Evolutionary conservation across 1,284 basidiomycete genomes (phyloP).

Genomic region (Athelia psychrophila): DNA sequence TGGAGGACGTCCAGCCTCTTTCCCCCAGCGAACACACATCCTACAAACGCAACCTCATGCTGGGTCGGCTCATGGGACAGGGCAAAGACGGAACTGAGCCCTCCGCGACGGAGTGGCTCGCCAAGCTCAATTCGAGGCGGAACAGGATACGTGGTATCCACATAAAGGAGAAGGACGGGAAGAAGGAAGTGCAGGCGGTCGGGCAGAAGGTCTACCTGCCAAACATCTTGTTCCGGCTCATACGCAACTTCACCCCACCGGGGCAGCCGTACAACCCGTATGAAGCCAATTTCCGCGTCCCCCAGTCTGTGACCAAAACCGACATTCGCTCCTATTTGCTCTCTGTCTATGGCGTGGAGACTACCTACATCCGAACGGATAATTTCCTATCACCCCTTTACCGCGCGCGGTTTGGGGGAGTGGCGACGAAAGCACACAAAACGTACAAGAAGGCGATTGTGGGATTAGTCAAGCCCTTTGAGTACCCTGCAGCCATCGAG

Average conservation of each 20-base stretch:
- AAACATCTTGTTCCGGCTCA: slow-evolving; percentile 80
- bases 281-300: slow-evolving; percentile 91
- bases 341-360: slow-evolving; percentile 82
- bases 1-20: neutral
- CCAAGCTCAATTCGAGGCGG: slow-evolving; percentile 50
- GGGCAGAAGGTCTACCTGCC: slow-evolving; percentile 88
- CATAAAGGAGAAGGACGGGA: slow-evolving; percentile 35
- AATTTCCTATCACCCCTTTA: slow-evolving; percentile 70
- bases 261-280: slow-evolving; percentile 90
- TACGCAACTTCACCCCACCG: slow-evolving; percentile 78
- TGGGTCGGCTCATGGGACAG: slow-evolving; percentile 38
- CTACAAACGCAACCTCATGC: slow-evolving; percentile 54
- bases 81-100: slow-evolving; percentile 36
- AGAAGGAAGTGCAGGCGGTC: slow-evolving; percentile 50
- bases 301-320: slow-evolving; percentile 85
- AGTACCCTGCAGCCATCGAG: slow-evolving; percentile 79
- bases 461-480: slow-evolving; percentile 87
- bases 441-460: slow-evolving; percentile 89
- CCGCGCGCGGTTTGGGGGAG: slow-evolving; percentile 27
- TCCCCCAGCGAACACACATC: slow-evolving; percentile 57
- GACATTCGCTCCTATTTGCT: slow-evolving; percentile 86
- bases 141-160: slow-evolving; percentile 64
- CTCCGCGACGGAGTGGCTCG: slow-evolving; percentile 55
- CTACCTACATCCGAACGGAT: slow-evolving; percentile 93
- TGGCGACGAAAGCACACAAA: slow-evolving; percentile 37